Evolutionary conservation across 805 yeast genomes (phyloP).

Genomic region (Scheffersomyces ergatensis): DNA sequence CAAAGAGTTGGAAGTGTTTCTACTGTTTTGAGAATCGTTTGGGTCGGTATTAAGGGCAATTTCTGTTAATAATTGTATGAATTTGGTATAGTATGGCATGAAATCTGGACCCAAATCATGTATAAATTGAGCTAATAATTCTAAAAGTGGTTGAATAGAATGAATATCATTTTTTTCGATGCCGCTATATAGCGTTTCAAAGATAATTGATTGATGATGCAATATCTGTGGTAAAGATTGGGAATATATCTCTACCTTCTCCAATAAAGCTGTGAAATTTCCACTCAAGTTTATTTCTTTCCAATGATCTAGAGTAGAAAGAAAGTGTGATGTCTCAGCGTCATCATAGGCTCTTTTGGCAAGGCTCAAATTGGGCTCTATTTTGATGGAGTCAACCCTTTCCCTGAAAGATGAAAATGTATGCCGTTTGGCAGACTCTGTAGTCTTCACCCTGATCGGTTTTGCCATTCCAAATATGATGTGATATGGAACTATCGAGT

Average conservation of each 20-base stretch:
- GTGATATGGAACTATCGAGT: no score
- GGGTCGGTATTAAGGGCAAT: conserved; percentile 40
- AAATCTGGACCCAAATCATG: conserved; percentile 94
- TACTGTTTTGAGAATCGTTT: conserved; percentile 50
- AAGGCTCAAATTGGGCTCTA: conserved; percentile 65
- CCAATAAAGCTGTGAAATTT: conserved; percentile 61
- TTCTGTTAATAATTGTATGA: conserved; percentile 50
- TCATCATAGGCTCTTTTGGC: conserved; percentile 63
- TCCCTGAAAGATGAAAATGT: conserved; percentile 78
- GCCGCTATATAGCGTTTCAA: conserved; percentile 42
- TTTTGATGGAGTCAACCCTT: conserved; percentile 76
- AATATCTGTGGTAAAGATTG: conserved; percentile 80
- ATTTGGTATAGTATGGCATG: conserved; percentile 58
- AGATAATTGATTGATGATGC: conserved; percentile 65
- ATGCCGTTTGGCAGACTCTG: conserved; percentile 54
- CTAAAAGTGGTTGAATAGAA: conserved; percentile 79
- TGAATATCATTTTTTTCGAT: conserved; percentile 59
- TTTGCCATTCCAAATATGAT: no score
- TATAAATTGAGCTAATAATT: conserved; percentile 74
- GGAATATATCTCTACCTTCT: conserved; percentile 49
- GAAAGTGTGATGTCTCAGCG: conserved; percentile 74
- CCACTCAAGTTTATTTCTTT: conserved; percentile 78
- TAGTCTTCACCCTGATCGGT: conserved; percentile 32
- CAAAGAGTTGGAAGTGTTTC: conserved; percentile 58
- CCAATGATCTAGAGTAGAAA: conserved; percentile 83